phyloP scores from a whole-genome alignment of 345 rosid genomes.

The Schrenkiella parvula region DNA sequence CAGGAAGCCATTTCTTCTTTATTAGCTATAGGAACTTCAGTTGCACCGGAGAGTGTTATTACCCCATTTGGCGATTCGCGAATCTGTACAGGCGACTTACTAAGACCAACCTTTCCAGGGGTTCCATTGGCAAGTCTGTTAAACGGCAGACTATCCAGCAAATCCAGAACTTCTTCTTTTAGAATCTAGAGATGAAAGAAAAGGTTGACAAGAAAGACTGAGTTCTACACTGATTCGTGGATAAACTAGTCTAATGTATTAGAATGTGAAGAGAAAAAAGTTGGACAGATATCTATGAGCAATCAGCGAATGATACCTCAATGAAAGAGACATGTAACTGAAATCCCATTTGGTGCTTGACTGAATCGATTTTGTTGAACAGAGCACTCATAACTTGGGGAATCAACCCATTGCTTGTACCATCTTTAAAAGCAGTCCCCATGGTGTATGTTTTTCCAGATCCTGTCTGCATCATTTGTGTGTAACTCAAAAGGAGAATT shows the following conservation, averaged over 20 bases:
- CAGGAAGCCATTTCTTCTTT: conserved; percentile 76
- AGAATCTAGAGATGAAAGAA: conserved; percentile 50
- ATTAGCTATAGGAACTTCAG: conserved; percentile 54
- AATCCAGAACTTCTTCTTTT: conserved; percentile 80
- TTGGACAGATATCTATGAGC: not conserved
- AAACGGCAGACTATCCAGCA: conserved; percentile 53
- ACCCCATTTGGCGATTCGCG: conserved; percentile 80
- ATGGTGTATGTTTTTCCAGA: conserved; percentile 86
- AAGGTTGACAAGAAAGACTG: not conserved
- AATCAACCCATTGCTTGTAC: conserved; percentile 54
- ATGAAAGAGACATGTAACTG: conserved; percentile 82
- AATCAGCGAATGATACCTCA: conserved; percentile 44
- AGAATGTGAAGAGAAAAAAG: not conserved
- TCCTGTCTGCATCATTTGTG: conserved; percentile 58
- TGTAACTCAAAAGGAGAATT: conserved; percentile 10
- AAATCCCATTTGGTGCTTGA: conserved; percentile 52
- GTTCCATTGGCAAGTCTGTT: conserved; percentile 56
- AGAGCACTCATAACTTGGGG: conserved; percentile 70
- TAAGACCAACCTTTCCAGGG: conserved; percentile 48
- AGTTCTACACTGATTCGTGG: not conserved
- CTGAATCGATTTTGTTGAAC: conserved; percentile 56
- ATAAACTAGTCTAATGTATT: not conserved
- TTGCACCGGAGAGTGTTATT: conserved; percentile 74
- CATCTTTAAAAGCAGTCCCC: conserved; percentile 77
- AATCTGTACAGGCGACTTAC: conserved; percentile 66